Evolutionary conservation across 2,329 filamentous ascomycete species (phyloP).

Genomic region (Verticillium longisporum): DNA sequence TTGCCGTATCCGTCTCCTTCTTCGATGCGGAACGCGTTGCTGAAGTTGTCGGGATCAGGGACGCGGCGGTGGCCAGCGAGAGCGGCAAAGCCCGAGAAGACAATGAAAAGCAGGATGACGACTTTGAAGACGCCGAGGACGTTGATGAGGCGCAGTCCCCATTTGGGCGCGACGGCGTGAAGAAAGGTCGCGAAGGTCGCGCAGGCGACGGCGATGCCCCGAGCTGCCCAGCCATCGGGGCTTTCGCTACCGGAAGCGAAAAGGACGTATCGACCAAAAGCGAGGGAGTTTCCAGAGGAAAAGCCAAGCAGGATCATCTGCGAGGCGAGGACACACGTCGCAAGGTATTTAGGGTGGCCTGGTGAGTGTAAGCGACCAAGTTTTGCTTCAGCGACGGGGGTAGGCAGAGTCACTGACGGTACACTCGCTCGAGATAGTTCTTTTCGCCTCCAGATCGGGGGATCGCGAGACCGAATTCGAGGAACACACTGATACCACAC

Average conservation of each 20-base stretch:
- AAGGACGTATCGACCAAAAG: slow-evolving; percentile 53
- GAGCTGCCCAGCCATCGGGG: slow-evolving; percentile 49
- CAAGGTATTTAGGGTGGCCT: slow-evolving; percentile 47
- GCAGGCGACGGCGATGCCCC: slow-evolving; percentile 47
- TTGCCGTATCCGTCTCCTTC: slow-evolving; percentile 36
- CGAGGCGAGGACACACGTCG: slow-evolving; percentile 51
- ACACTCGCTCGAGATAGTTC: slow-evolving; percentile 60
- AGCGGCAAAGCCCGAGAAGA: slow-evolving; percentile 53
- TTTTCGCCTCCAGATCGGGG: slow-evolving; percentile 59
- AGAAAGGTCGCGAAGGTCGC: slow-evolving; percentile 47
- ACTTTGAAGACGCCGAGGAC: slow-evolving; percentile 55
- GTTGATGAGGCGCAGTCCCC: slow-evolving; percentile 54
- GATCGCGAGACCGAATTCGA: slow-evolving; percentile 57
- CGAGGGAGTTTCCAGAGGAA: slow-evolving; percentile 51
- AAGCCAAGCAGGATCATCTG: slow-evolving; percentile 58
- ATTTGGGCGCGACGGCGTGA: slow-evolving; percentile 46
- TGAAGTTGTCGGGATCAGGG: slow-evolving; percentile 48
- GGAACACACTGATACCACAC: slow-evolving; percentile 52
- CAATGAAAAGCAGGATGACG: slow-evolving; percentile 51
- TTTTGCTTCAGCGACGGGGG: neutral
- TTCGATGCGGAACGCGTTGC: slow-evolving; percentile 43
- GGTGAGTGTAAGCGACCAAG: neutral
- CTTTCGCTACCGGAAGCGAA: slow-evolving; percentile 41
- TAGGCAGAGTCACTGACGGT: slow-evolving; percentile 23
- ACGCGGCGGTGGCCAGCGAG: slow-evolving; percentile 42